Percentiles rank a stretch among this genome's conserved stretches.
phyloP scores from a whole-genome alignment of 192 early-diverging fungal species.

The Jimgerdemannia flammicorona region DNA sequence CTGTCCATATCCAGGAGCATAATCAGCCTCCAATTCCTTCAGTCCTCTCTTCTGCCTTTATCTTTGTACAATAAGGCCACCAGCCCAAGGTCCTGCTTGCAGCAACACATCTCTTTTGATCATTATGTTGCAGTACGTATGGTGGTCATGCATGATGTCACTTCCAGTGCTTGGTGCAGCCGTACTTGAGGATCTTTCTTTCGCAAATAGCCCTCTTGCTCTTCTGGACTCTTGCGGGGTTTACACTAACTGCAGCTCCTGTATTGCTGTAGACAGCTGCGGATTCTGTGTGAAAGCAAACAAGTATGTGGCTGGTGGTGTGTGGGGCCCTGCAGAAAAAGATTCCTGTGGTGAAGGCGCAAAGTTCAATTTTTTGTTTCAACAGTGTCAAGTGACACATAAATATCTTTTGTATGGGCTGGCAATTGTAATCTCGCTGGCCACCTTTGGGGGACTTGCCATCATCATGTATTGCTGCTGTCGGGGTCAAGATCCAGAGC shows the following conservation, averaged over 20 bases:
- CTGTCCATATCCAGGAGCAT: too few relatives aligned
- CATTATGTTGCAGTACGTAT: too few relatives aligned
- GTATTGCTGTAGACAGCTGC: neutral
- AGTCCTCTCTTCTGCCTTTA: too few relatives aligned
- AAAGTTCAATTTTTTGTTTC: neutral
- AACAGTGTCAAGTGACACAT: neutral
- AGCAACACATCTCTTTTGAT: too few relatives aligned
- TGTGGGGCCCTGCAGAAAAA: neutral
- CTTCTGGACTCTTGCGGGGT: neutral
- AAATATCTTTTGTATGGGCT: neutral
- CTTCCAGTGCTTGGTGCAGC: too few relatives aligned
- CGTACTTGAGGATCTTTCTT: too few relatives aligned
- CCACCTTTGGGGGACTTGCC: neutral
- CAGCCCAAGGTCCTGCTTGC: too few relatives aligned
- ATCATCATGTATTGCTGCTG: neutral
- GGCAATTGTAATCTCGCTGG: neutral
- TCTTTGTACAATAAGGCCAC: too few relatives aligned
- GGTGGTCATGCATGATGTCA: too few relatives aligned
- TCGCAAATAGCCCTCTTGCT: too few relatives aligned
- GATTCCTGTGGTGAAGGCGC: neutral
- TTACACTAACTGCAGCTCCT: neutral
- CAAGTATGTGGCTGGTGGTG: neutral
- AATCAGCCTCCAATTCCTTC: too few relatives aligned
- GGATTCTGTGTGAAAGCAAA: constrained; percentile 16
- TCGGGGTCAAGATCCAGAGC: neutral